phyloP scores from a whole-genome alignment of 2,329 filamentous ascomycete genomes.

The Hypoxylon sp. region DNA sequence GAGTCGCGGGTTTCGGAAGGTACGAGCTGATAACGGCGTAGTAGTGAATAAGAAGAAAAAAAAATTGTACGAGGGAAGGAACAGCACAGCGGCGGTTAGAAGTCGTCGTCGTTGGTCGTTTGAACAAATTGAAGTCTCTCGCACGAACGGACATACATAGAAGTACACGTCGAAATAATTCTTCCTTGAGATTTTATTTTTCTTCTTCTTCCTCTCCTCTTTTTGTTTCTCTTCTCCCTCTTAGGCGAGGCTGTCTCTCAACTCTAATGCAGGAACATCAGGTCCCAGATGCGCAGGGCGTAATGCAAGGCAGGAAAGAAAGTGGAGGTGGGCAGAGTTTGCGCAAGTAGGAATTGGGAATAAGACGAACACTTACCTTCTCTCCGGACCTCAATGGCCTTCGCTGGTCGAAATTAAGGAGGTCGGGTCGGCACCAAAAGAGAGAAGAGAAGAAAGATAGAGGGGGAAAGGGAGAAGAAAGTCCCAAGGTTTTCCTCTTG shows the following conservation, averaged over 20 bases:
- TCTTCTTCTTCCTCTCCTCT: constrained; percentile 17
- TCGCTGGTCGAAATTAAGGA: constrained; percentile 54
- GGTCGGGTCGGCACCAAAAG: constrained; percentile 55
- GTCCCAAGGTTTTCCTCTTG: constrained; percentile 53
- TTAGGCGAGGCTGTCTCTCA: constrained; percentile 42
- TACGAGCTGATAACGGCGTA: constrained; percentile 36
- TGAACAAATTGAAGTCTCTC: constrained; percentile 42
- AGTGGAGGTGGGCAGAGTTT: constrained; percentile 48
- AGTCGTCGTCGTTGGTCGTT: constrained; percentile 48
- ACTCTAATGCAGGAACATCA: constrained; percentile 52
- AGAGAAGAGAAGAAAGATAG: constrained; percentile 56
- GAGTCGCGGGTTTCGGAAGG: constrained; percentile 29
- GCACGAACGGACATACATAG: constrained; percentile 40
- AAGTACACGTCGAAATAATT: constrained; percentile 38
- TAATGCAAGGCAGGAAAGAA: constrained; percentile 45
- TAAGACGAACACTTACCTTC: constrained; percentile 54
- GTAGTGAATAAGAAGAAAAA: constrained; percentile 25
- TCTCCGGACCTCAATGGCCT: constrained; percentile 53
- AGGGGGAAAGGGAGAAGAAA: constrained; percentile 55
- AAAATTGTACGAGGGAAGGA: constrained; percentile 14
- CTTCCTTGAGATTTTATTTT: constrained; percentile 17
- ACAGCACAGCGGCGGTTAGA: constrained; percentile 35
- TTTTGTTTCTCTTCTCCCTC: constrained; percentile 34
- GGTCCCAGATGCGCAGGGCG: constrained; percentile 46
- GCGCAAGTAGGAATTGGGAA: constrained; percentile 47